Evolutionary conservation across 345 rosid genomes (phyloP), one percentile per base, ranked within the genome.

Genomic region (Eutrema yunnanense): DNA sequence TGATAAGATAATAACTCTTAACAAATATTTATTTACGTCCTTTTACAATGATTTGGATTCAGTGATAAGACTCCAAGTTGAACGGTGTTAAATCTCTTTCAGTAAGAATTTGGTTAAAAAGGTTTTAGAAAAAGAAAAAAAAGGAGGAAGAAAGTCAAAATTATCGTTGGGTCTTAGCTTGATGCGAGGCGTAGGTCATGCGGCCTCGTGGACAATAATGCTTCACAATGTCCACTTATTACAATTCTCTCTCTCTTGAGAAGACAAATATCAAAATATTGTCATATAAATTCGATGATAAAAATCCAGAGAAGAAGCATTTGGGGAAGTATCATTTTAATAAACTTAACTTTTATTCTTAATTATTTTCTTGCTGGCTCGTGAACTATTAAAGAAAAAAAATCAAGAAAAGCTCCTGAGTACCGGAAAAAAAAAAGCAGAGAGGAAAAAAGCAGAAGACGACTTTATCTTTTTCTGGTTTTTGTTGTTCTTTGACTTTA

Each of bases 131-230:
- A 42, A n/a, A n/a, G 19, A 37, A 5, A 34, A 32, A 27, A 19
- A 32, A 6, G 9, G 52, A 14, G 8, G 49, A 42, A 68, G 38
- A 75, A 71, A 57, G 79, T 79, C 76, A 74, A 70, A 63, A 43
- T 32, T 44, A 43, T 70, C 11, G 67, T 74, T 79, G 51, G 64
- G 71, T 74, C 72, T 42, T 50, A 12, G 76, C 80, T 65, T 77
- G 76, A 71, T 77, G 67, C 76, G 32, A 71, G 80, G 80, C 80
- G 80, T 64, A 77, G 80, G 80, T 71, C 67, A 65, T 77, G 80
- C 80, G 49, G 62, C 80, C 76, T 71, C 57, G 76, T 77, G 80
- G 80, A 50, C 63, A 77, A 77, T 77, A 77, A 77, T 72, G 72
- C 72, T 71, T 71, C 72, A 65, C 80, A 77, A 49, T 77, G 75